phyloP scores from a whole-genome alignment of 352 stramenopile species.

The Proteromonas lacertae region DNA sequence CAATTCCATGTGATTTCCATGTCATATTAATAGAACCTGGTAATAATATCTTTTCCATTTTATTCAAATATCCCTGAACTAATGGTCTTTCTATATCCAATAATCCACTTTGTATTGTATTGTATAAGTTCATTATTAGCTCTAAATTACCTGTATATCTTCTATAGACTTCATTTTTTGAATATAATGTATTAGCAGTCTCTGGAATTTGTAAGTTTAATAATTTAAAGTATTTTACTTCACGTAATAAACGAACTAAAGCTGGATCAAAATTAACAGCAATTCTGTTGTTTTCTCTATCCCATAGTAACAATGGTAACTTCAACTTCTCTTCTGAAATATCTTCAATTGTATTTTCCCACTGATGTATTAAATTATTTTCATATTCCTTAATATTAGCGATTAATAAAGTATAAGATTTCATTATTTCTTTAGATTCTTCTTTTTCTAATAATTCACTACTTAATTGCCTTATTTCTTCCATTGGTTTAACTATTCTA shows the following conservation, averaged over 20 bases:
- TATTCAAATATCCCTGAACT: slow-evolving; percentile 71
- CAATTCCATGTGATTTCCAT: slow-evolving; percentile 97
- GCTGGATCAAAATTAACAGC: slow-evolving; percentile 96
- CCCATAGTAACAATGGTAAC: slow-evolving; percentile 86
- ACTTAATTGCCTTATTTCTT: slow-evolving; percentile 92
- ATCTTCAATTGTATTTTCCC: slow-evolving; percentile 84
- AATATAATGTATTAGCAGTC: slow-evolving; percentile 74
- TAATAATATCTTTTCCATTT: slow-evolving; percentile 90
- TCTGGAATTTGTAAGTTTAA: slow-evolving; percentile 93
- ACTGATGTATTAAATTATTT: slow-evolving; percentile 94
- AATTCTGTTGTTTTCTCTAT: slow-evolving; percentile 77
- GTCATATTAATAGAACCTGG: slow-evolving; percentile 90
- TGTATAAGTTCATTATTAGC: slow-evolving; percentile 78
- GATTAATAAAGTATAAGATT: slow-evolving; percentile 97
- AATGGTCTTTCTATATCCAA: slow-evolving; percentile 67
- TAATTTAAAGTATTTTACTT: slow-evolving; percentile 80
- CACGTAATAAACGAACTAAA: slow-evolving; percentile 74
- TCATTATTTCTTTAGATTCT: slow-evolving; percentile 83
- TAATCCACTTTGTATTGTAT: slow-evolving; percentile 77
- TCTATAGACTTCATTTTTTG: slow-evolving; percentile 93
- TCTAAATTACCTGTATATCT: slow-evolving; percentile 87
- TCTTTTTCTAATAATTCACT: slow-evolving; percentile 78
- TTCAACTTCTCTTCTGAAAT: slow-evolving; percentile 78
- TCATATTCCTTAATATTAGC: slow-evolving; percentile 82
- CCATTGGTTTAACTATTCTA: slow-evolving; percentile 93